These are phyloP conservation scores for Chlorociboria aeruginascens DNA, from an alignment of 495 filamentous ascomycete genomes.

Conservation along the genomic window DNA sequence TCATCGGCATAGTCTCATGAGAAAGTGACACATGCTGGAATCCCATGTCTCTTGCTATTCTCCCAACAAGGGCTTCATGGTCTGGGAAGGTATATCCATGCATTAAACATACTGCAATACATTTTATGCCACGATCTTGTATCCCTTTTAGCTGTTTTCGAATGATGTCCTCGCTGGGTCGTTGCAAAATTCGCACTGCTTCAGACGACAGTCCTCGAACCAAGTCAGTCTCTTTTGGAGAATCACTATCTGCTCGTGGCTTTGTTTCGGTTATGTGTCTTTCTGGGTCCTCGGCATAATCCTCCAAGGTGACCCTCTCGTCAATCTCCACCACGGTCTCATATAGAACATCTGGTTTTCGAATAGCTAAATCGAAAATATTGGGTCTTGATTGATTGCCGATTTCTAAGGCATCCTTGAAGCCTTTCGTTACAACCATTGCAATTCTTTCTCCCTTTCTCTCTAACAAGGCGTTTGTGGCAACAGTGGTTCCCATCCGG, in stretches of 20 bases:
- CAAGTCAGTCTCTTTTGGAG: constrained; percentile 36
- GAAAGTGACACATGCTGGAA: constrained; percentile 65
- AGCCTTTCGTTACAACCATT: constrained; percentile 84
- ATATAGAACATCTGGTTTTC: constrained; percentile 70
- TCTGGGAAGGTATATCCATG: constrained; percentile 72
- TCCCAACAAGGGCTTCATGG: constrained; percentile 58
- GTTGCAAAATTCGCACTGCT: constrained; percentile 50
- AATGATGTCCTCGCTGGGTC: constrained; percentile 43
- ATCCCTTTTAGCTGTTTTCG: constrained; percentile 42
- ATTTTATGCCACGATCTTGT: constrained; percentile 50
- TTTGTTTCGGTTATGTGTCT: constrained; percentile 38
- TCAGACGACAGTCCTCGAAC: constrained; percentile 60
- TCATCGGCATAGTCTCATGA: constrained; percentile 87
- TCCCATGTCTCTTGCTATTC: constrained; percentile 57
- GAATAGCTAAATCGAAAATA: constrained; percentile 75
- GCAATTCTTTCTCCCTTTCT: constrained; percentile 89
- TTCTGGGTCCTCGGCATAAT: constrained; percentile 74
- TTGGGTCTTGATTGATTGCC: constrained; percentile 74
- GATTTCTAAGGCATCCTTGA: constrained; percentile 82
- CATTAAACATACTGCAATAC: constrained; percentile 70
- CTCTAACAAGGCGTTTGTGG: constrained; percentile 82
- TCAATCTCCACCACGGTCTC: constrained; percentile 65
- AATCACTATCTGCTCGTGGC: constrained; percentile 22
- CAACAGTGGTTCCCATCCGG: constrained; percentile 84
- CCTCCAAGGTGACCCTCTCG: constrained; percentile 78